Conservation (phyloP, 2,329 filamentous ascomycete genomes). For the Fusarium brevicatenulatum region DNA sequence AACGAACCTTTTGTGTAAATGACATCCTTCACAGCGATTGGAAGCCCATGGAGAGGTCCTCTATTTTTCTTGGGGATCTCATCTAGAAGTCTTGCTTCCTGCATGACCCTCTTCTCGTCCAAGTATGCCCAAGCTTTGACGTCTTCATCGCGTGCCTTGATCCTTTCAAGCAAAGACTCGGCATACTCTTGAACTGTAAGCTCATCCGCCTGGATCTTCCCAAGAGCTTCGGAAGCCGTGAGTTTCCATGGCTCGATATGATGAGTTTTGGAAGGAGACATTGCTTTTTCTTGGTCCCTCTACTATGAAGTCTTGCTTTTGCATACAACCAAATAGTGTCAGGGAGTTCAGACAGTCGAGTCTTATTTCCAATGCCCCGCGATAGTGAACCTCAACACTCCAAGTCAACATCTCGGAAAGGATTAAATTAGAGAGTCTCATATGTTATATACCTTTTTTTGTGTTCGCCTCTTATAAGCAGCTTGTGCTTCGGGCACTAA, state of each 20-base stretch:
- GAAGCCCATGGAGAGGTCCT: slow-evolving; percentile 67
- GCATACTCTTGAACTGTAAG: slow-evolving; percentile 63
- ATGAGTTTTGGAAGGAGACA: slow-evolving; percentile 25
- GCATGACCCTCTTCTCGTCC: slow-evolving; percentile 56
- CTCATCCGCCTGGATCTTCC: slow-evolving; percentile 52
- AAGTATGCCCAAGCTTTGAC: slow-evolving; percentile 64
- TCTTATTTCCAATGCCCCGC: neutral
- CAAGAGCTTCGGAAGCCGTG: slow-evolving; percentile 57
- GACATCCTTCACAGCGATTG: slow-evolving; percentile 69
- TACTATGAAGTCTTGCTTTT: neutral
- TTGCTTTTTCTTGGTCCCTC: slow-evolving; percentile 1
- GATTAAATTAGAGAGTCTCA: neutral
- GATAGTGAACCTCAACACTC: neutral
- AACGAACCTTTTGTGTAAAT: slow-evolving; percentile 63
- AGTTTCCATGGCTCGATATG: slow-evolving; percentile 37
- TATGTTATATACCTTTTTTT: neutral
- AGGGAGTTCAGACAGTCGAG: neutral
- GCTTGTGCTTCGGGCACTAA: slow-evolving; percentile 2
- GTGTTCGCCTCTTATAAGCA: neutral
- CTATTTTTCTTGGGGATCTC: slow-evolving; percentile 57
- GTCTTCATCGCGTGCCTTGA: slow-evolving; percentile 54
- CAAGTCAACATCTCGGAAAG: neutral
- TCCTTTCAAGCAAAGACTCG: slow-evolving; percentile 56
- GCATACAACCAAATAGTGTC: neutral
- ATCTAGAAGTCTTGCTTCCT: slow-evolving; percentile 62